These are phyloP conservation scores for Catharanthus roseus DNA, from an alignment of 257 asterid species.

Conservation along the genomic window DNA sequence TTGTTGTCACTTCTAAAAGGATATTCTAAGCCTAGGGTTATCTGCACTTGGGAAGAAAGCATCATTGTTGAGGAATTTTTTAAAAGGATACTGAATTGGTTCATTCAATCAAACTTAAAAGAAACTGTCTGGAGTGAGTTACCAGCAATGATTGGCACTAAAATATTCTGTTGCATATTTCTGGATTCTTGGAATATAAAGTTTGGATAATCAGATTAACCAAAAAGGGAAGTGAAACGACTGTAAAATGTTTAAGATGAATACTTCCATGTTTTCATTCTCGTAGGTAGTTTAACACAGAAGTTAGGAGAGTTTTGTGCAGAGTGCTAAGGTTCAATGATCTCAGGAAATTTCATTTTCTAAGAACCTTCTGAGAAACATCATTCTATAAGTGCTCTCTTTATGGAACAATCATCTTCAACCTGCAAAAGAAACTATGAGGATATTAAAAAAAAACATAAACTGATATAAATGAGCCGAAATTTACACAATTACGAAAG, in stretches of 20 bases:
- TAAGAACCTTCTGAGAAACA: background rate
- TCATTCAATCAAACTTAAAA: background rate
- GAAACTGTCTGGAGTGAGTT: background rate
- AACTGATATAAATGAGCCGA: too few relatives aligned
- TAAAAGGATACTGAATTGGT: background rate
- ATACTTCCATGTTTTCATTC: background rate
- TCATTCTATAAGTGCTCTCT: background rate
- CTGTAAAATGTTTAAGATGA: background rate
- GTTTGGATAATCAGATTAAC: background rate
- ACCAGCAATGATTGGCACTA: background rate
- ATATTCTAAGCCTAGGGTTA: background rate
- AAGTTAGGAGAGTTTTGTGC: background rate
- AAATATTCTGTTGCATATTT: background rate
- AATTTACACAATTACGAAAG: conserved; percentile 1
- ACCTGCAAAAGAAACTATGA: background rate
- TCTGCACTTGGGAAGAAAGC: background rate
- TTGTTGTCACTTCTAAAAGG: background rate
- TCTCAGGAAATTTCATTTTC: background rate
- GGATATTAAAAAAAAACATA: too few relatives aligned
- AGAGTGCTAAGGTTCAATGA: background rate
- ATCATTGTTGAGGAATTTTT: background rate
- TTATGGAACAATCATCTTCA: background rate
- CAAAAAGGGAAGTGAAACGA: background rate
- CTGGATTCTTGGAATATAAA: background rate
- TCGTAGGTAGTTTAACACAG: background rate